phyloP scores from a whole-genome alignment of 1,284 basidiomycete species.

The Cryptococcus floricola region DNA sequence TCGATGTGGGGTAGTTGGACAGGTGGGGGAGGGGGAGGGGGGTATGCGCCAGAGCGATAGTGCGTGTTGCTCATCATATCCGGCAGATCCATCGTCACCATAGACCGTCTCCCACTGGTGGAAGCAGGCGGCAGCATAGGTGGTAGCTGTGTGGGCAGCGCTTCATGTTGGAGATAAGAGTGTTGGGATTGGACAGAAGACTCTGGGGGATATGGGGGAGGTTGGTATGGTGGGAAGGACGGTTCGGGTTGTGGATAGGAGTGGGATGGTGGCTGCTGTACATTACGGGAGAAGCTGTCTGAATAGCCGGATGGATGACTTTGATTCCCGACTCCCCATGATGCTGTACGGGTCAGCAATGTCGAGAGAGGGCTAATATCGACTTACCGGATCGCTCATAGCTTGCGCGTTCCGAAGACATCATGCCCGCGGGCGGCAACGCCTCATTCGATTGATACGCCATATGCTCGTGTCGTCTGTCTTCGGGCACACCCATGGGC shows the following conservation, averaged over 20 bases:
- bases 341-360: too few relatives aligned
- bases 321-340: neutral
- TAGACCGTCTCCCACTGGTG: neutral
- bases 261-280: neutral
- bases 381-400: too few relatives aligned
- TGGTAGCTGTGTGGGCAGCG: neutral
- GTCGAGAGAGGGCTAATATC: too few relatives aligned
- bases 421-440: too few relatives aligned
- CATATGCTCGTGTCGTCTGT: too few relatives aligned
- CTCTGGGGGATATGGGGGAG: neutral
- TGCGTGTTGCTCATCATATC: neutral
- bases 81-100: neutral
- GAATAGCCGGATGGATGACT: neutral
- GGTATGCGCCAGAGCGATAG: neutral
- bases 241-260: neutral
- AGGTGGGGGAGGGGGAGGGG: neutral
- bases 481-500: neutral
- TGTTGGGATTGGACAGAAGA: neutral
- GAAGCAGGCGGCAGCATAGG: neutral
- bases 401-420: too few relatives aligned
- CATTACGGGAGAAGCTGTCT: neutral
- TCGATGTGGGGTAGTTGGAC: neutral
- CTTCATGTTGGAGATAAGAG: neutral
- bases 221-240: neutral
- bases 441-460: too few relatives aligned